Evolutionary conservation across 75 land plant genomes (phyloP).

Genomic region (Azolla pinnata): DNA sequence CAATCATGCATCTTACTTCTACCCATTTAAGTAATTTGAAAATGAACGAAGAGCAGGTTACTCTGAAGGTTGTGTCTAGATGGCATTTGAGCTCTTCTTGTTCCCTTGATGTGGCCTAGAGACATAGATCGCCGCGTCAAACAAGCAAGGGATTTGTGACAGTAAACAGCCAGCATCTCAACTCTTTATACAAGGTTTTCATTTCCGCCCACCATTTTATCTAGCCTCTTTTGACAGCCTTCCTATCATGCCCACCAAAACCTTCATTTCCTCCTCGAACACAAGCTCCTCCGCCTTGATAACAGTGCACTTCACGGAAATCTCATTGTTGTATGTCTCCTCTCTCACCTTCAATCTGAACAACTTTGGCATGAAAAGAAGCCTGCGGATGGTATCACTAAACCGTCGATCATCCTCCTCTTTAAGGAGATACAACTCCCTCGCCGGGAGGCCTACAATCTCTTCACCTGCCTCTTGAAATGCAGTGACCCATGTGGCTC

Average conservation of each 20-base stretch:
- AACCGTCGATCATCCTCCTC: slow-evolving; percentile 61
- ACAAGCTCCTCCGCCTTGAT: slow-evolving; percentile 60
- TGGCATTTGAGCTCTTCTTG: too few relatives aligned
- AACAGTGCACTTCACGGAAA: slow-evolving; percentile 66
- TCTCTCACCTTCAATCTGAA: slow-evolving; percentile 93
- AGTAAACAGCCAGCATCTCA: too few relatives aligned
- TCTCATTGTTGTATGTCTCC: slow-evolving; percentile 79
- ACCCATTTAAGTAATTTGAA: too few relatives aligned
- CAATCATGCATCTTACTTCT: too few relatives aligned
- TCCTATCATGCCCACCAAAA: slow-evolving; percentile 46
- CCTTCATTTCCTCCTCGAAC: slow-evolving; percentile 45
- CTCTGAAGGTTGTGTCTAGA: too few relatives aligned
- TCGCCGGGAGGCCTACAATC: slow-evolving; percentile 65
- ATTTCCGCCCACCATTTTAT: too few relatives aligned
- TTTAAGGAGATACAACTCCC: slow-evolving; percentile 58
- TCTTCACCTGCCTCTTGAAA: slow-evolving; percentile 89
- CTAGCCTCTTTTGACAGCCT: slow-evolving; percentile 37
- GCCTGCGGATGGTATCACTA: slow-evolving; percentile 42
- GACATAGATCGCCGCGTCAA: too few relatives aligned
- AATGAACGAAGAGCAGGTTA: too few relatives aligned
- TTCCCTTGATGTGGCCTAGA: too few relatives aligned
- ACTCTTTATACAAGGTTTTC: too few relatives aligned
- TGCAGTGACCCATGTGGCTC: slow-evolving; percentile 75
- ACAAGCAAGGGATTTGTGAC: too few relatives aligned
- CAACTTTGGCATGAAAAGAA: slow-evolving; percentile 43